These are phyloP conservation scores for Aspergillus sp. DNA, from an alignment of 2,329 filamentous ascomycete species.

Conservation along the genomic window DNA sequence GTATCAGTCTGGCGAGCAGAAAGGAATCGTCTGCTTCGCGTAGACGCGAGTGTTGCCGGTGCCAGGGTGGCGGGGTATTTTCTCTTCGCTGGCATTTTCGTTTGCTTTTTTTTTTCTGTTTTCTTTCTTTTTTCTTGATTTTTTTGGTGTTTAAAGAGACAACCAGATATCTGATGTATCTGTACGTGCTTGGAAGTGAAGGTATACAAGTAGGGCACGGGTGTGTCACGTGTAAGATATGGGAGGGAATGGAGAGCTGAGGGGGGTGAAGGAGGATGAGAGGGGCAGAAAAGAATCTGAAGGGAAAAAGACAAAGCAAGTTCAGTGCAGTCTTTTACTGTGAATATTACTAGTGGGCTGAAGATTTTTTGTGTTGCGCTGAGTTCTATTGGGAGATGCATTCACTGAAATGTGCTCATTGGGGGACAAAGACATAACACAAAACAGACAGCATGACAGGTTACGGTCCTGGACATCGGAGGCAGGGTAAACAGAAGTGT, in stretches of 20 bases:
- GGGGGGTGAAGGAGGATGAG: neutral
- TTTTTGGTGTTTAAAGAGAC: neutral
- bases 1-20: neutral
- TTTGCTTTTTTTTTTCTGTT: too few relatives aligned
- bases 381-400: neutral
- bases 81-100: neutral
- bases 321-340: neutral
- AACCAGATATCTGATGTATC: neutral
- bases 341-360: neutral
- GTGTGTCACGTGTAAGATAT: conserved; percentile 14
- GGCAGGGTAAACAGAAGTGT: neutral
- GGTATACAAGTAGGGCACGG: conserved; percentile 8
- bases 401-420: neutral
- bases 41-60: neutral
- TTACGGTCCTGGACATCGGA: neutral
- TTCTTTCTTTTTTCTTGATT: too few relatives aligned
- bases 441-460: neutral
- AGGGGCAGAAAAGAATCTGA: neutral
- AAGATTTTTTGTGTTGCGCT: neutral
- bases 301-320: neutral
- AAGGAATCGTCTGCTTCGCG: neutral
- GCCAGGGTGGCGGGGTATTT: neutral
- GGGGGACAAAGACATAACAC: neutral
- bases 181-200: conserved; percentile 1
- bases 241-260: neutral